Evolutionary conservation across 106 monocot genomes (phyloP), one percentile per base, ranked within the genome.

Genomic region (Vanilla planifolia): DNA sequence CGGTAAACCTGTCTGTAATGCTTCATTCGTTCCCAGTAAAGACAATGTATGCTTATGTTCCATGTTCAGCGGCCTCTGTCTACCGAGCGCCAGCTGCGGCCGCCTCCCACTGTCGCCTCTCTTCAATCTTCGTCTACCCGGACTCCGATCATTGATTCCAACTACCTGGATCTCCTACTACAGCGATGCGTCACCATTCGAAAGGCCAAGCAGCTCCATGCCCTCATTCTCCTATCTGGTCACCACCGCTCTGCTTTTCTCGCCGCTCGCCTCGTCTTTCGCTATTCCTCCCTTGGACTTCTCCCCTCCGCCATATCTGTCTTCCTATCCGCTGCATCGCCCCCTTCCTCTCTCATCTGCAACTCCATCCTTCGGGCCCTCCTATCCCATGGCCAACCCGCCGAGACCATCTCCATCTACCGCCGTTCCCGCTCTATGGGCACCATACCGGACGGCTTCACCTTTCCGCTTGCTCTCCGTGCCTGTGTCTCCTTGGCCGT

Each of bases 301-400:
- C 70, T 71, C 73, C 21, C 58, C 24, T 28, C 63, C 47, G 76
- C 82, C 40, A 34, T 13, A 28, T 39, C 57, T 41, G 63, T 65
- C 73, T 83, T 77, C 71, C 40, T 8, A 44, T 61, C 59, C 48
- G 22, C 51, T 19, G 3, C 33, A 33, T 46, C 55, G 11, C 56
- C 33, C 16, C 48, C 9, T 60, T 56, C 60, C 41, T 43, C 76
- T 40, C 60, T 77, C 22, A 66, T 80, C 14, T 83, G 73, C 71
- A 89, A 89, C 71, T 72, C 77, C 67, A 69, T 77, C 27, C 77
- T 89, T 43, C 76, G 83, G 7, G 67, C 80, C 32, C 48, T 64
- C 32, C 74, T 84, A 65, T 22, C 59, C 33, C 80, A 75, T 8
- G 52, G 33, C 43, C 63, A 43, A 0, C 55, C 37, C 25, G 5